These are phyloP conservation scores for Debaryomyces prosopidis DNA, from an alignment of 805 yeast species.

Conservation along the genomic window DNA sequence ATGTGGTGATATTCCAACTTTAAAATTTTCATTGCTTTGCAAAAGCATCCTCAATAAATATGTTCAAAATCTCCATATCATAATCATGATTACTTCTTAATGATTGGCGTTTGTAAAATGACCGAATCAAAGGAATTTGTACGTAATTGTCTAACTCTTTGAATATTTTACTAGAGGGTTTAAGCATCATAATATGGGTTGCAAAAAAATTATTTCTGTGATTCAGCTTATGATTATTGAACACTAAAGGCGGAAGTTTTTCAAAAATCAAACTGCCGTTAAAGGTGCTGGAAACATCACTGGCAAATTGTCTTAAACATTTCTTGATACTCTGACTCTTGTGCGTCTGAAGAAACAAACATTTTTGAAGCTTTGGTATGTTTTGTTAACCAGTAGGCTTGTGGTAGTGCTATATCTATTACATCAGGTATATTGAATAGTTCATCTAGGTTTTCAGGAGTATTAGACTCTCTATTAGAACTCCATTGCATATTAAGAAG, in stretches of 20 bases:
- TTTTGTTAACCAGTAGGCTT: conserved; percentile 36
- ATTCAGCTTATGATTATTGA: conserved; percentile 27
- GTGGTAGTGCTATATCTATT: conserved; percentile 30
- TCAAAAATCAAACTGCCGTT: conserved; percentile 7
- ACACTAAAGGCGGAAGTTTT: conserved; percentile 17
- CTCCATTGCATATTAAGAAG: conserved; percentile 21
- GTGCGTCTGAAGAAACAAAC: conserved; percentile 13
- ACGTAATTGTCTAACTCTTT: conserved; percentile 20
- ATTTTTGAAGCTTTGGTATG: conserved; percentile 7
- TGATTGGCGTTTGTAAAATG: conserved; percentile 15
- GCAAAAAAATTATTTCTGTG: conserved; percentile 33
- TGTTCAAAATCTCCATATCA: conserved; percentile 56
- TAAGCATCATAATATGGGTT: conserved; percentile 60
- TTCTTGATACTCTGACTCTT: conserved; percentile 11
- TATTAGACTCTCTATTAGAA: neutral
- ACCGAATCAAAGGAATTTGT: conserved; percentile 31
- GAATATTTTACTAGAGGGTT: conserved; percentile 40
- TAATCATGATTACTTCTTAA: conserved; percentile 37
- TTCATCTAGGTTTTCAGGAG: conserved; percentile 27
- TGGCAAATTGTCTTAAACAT: too few species aligned
- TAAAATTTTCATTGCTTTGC: conserved; percentile 7
- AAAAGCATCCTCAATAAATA: conserved; percentile 29
- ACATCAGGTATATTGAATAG: conserved; percentile 27
- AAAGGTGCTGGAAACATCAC: conserved; percentile 8
- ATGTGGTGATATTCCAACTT: conserved; percentile 48